phyloP scores from a whole-genome alignment of 2,329 filamentous ascomycete species.

The Rhytidhysteron rufulum region DNA sequence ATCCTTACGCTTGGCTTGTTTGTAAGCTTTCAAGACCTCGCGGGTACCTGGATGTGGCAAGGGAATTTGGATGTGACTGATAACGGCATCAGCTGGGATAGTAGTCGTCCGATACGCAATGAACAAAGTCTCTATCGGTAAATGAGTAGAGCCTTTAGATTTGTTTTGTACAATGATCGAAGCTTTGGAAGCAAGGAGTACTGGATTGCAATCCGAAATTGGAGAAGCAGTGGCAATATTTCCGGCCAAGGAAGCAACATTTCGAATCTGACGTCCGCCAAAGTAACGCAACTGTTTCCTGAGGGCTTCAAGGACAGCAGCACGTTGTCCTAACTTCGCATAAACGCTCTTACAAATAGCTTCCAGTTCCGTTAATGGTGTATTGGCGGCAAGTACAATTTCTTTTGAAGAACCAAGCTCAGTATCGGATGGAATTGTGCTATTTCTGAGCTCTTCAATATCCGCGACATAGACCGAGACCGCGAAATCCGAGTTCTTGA shows the following conservation, averaged over 20 bases:
- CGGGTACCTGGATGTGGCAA: conserved; percentile 60
- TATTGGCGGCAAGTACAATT: conserved; percentile 83
- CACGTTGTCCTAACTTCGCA: conserved; percentile 33
- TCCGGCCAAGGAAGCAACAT: conserved; percentile 89
- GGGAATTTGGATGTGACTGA: conserved; percentile 79
- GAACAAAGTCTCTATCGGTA: conserved; percentile 83
- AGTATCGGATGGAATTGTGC: conserved; percentile 22
- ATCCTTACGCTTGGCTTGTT: conserved; percentile 93
- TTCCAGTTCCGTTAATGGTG: conserved; percentile 86
- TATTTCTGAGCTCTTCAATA: conserved; percentile 78
- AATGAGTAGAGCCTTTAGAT: conserved; percentile 54
- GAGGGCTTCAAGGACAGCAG: conserved; percentile 55
- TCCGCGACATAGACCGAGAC: conserved; percentile 90
- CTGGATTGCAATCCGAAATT: conserved; percentile 91
- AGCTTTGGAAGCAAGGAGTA: conserved; percentile 80
- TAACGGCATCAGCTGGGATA: conserved; percentile 72
- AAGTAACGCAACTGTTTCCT: conserved; percentile 94
- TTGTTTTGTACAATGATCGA: conserved; percentile 71
- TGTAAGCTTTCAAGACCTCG: conserved; percentile 84
- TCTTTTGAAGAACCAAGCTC: conserved; percentile 24
- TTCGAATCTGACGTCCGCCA: conserved; percentile 88
- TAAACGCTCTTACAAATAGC: conserved; percentile 74
- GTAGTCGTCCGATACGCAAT: conserved; percentile 82
- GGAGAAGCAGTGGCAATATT: conserved; percentile 91
- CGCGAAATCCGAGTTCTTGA: conserved; percentile 87